Conservation (phyloP, 257 asterid species). For the Solanum piurae region DNA sequence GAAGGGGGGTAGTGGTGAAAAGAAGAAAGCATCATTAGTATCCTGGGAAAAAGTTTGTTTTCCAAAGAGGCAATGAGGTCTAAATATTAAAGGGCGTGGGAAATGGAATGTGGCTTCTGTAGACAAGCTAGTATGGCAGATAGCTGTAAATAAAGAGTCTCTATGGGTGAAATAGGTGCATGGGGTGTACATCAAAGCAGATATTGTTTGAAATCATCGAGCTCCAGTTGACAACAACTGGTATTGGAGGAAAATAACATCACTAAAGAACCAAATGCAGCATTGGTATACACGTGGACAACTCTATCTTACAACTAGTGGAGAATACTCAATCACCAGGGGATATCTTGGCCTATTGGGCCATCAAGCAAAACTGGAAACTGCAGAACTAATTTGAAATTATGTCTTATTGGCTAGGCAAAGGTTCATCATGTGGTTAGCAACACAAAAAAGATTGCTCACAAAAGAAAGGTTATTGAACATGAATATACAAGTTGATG, state of each 20-base stretch:
- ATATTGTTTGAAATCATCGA: not conserved
- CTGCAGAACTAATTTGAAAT: too few species aligned
- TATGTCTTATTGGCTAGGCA: not conserved
- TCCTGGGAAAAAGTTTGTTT: too few species aligned
- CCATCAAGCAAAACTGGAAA: not conserved
- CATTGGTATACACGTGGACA: not conserved
- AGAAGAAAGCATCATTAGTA: too few species aligned
- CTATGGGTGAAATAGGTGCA: not conserved
- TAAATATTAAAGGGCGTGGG: not conserved
- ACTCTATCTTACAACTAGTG: not conserved
- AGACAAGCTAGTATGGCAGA: too few species aligned
- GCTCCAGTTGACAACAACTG: not conserved
- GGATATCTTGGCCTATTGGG: not conserved
- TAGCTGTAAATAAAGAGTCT: not conserved
- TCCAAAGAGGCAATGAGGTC: not conserved
- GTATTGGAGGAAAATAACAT: not conserved
- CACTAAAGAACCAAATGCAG: not conserved
- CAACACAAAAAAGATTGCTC: not conserved
- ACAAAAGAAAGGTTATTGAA: not conserved
- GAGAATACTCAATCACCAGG: not conserved
- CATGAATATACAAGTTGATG: too few species aligned
- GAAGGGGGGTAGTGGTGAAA: too few species aligned
- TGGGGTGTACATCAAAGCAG: not conserved
- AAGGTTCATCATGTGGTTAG: not conserved
- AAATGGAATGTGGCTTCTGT: not conserved